phyloP scores from a whole-genome alignment of 495 filamentous ascomycete genomes.

The Aspergillus ostianus region DNA sequence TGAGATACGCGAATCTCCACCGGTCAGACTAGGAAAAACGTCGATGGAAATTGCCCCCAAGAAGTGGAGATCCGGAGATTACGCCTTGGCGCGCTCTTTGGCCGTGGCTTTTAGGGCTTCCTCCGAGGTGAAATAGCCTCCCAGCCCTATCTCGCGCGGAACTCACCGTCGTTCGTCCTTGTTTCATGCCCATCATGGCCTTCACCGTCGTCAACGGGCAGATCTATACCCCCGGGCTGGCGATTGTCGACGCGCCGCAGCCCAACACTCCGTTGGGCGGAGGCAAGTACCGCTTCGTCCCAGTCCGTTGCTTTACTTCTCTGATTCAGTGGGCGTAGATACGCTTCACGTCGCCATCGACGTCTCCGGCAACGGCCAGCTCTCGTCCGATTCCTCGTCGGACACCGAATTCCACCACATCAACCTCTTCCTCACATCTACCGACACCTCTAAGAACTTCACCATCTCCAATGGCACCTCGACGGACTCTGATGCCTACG shows the following conservation, averaged over 20 bases:
- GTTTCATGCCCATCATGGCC: constrained; percentile 6
- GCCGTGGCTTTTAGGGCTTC: neutral
- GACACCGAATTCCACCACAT: constrained; percentile 60
- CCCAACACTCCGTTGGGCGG: constrained; percentile 66
- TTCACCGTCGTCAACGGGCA: constrained; percentile 59
- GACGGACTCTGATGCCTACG: constrained; percentile 45
- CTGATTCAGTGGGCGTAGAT: constrained; percentile 32
- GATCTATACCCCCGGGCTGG: constrained; percentile 63
- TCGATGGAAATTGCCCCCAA: neutral
- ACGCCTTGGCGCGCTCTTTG: constrained; percentile 1
- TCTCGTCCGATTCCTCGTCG: constrained; percentile 45
- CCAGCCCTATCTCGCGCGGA: neutral
- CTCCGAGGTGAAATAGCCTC: neutral
- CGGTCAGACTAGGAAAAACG: neutral
- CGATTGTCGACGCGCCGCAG: constrained; percentile 62
- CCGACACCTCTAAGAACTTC: constrained; percentile 59
- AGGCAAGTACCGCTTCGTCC: constrained; percentile 38
- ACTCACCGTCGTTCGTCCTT: neutral
- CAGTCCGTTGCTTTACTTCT: neutral
- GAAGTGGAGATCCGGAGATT: constrained; percentile 8
- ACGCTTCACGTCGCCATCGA: constrained; percentile 65
- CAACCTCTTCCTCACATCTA: constrained; percentile 64
- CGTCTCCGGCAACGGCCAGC: constrained; percentile 60
- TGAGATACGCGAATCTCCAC: neutral
- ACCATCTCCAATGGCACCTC: constrained; percentile 65